These are phyloP conservation scores for Marasmius tenuissimus DNA, from an alignment of 1,284 basidiomycete genomes.

Conservation along the genomic window DNA sequence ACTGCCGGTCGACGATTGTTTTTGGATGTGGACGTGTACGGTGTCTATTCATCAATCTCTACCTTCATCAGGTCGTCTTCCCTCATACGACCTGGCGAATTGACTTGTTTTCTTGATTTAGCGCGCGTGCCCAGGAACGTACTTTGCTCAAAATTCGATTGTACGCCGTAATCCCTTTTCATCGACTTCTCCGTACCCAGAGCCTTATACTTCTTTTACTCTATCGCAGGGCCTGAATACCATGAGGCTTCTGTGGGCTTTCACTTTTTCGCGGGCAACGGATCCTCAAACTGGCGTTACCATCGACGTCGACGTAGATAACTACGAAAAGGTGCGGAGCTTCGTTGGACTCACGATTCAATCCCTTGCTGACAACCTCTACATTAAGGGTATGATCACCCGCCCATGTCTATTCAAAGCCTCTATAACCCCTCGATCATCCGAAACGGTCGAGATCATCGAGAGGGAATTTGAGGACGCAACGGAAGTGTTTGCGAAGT, in stretches of 20 bases:
- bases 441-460: constrained; percentile 4
- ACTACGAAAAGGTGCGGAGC: not conserved
- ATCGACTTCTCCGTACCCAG: constrained; percentile 10
- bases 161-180: constrained; percentile 10
- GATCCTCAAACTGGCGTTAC: constrained; percentile 3
- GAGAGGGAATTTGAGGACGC: constrained; percentile 8
- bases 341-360: not conserved
- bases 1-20: constrained; percentile 1
- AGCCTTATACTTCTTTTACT: not conserved
- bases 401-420: constrained; percentile 7
- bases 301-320: constrained; percentile 5
- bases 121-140: constrained; percentile 29
- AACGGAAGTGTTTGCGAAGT: constrained; percentile 3
- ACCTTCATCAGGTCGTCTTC: not conserved
- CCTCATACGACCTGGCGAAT: too few relatives aligned
- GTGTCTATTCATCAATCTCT: not conserved
- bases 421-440: constrained; percentile 6
- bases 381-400: constrained; percentile 8
- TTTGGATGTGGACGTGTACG: constrained; percentile 18
- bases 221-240: constrained; percentile 12
- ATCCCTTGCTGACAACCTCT: too few relatives aligned
- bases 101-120: not conserved
- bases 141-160: constrained; percentile 27
- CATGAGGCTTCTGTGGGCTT: constrained; percentile 29
- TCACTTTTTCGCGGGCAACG: constrained; percentile 17